These are phyloP conservation scores for Trametes villosa DNA, from an alignment of 768 basidiomycete genomes.

Conservation along the genomic window DNA sequence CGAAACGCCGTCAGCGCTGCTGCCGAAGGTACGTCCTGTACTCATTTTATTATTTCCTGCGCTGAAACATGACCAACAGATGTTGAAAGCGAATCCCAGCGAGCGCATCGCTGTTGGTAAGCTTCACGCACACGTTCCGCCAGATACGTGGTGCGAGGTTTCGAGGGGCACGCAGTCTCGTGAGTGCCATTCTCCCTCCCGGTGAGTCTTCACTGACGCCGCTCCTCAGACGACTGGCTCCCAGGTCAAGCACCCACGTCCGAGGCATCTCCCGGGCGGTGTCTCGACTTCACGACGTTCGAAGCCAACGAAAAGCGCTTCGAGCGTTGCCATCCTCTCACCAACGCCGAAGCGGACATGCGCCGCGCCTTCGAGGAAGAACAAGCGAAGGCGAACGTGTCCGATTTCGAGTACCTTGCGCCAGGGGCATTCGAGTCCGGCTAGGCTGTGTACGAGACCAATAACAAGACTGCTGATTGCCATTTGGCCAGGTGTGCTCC, in stretches of 20 bases:
- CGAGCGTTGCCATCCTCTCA: background rate
- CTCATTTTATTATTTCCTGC: background rate
- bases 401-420: slow-evolving; percentile 2
- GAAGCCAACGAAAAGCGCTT: background rate
- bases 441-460: too few relatives aligned
- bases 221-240: slow-evolving; percentile 4
- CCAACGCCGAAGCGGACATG: background rate
- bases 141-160: background rate
- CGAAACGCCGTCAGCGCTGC: background rate
- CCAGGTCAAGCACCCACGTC: background rate
- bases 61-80: background rate
- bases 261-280: background rate
- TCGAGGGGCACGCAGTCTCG: background rate
- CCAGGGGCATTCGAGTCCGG: background rate
- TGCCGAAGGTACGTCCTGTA: background rate
- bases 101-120: background rate
- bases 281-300: background rate
- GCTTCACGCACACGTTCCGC: background rate
- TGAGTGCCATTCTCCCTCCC: background rate
- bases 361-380: background rate
- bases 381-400: background rate
- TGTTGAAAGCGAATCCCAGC: background rate
- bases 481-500: too few relatives aligned
- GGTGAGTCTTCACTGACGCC: background rate
- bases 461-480: too few relatives aligned